Percentiles rank a stretch among this genome's conserved stretches.
Conservation (phyloP, 768 basidiomycete genomes). For the Artomyces pyxidatus region DNA sequence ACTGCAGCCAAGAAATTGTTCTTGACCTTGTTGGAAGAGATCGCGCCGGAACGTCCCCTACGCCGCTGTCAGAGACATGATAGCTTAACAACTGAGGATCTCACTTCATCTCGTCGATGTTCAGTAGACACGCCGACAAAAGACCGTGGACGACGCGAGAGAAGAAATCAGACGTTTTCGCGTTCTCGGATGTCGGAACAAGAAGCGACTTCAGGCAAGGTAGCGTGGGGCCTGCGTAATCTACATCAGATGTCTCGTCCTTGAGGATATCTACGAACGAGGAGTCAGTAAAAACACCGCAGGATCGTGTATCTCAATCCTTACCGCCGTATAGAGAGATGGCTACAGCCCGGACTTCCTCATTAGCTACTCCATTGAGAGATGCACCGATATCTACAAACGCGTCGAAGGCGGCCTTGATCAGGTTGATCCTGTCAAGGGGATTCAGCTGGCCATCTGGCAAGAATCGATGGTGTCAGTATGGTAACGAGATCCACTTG, state of each 20-base stretch:
- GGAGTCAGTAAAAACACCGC: conserved; percentile 4
- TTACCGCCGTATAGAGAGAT: conserved; percentile 74
- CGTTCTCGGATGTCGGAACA: conserved; percentile 38
- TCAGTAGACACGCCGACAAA: conserved; percentile 75
- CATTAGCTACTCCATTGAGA: conserved; percentile 47
- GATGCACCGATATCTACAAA: conserved; percentile 52
- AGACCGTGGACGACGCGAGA: conserved; percentile 65
- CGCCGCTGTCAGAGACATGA: too few species aligned
- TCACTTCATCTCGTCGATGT: conserved; percentile 90
- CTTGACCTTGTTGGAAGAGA: conserved; percentile 78
- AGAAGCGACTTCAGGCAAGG: conserved; percentile 73
- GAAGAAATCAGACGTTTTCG: conserved; percentile 43
- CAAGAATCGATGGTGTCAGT: not conserved
- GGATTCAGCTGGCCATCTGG: conserved; percentile 38
- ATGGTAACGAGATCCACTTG: not conserved
- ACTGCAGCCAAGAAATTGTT: conserved; percentile 84
- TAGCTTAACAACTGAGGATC: conserved; percentile 23
- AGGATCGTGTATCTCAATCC: conserved; percentile 15
- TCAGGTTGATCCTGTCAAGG: conserved; percentile 53
- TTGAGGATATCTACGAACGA: conserved; percentile 59
- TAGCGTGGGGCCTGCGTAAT: conserved; percentile 74
- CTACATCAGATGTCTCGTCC: conserved; percentile 75
- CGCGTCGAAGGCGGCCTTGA: conserved; percentile 54
- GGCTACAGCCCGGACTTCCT: conserved; percentile 74
- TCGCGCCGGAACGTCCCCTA: conserved; percentile 73